A percentile compares a stretch with the other conserved stretches of the same genome.
Conservation (phyloP, 306 rosid genomes). For the Cicer bijugum region DNA sequence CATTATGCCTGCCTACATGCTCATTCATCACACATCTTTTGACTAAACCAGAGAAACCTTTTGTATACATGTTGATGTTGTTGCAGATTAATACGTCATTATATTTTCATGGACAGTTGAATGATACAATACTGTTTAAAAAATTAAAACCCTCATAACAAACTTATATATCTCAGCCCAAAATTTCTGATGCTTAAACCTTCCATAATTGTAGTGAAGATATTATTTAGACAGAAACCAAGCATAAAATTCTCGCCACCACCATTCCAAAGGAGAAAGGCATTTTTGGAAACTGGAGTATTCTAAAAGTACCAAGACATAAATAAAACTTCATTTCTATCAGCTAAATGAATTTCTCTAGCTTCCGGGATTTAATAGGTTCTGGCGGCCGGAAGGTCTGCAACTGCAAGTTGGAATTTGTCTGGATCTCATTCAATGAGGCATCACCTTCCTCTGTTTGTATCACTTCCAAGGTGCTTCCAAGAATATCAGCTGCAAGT, state of each 20-base stretch:
- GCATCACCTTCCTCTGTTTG: constrained; percentile 66
- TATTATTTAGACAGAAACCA: constrained; percentile 55
- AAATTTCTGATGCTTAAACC: constrained; percentile 60
- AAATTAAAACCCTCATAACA: constrained; percentile 31
- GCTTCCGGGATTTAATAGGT: constrained; percentile 57
- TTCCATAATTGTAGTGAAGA: constrained; percentile 54
- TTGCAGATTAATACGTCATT: constrained; percentile 33
- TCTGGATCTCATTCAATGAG: constrained; percentile 52
- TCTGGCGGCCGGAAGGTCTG: constrained; percentile 66
- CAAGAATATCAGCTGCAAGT: constrained; percentile 78
- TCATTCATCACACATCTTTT: not conserved
- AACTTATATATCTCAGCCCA: constrained; percentile 28
- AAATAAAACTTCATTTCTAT: constrained; percentile 41
- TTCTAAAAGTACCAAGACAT: constrained; percentile 55
- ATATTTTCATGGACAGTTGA: constrained; percentile 35
- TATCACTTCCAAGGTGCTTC: constrained; percentile 67
- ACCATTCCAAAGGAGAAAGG: constrained; percentile 41
- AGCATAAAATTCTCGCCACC: constrained; percentile 56
- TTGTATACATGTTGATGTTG: not conserved
- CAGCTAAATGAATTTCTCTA: constrained; percentile 75
- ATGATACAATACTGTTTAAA: constrained; percentile 14
- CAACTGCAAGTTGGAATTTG: constrained; percentile 58
- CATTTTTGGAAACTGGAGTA: constrained; percentile 59
- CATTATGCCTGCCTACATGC: not conserved
- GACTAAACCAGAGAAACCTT: not conserved